phyloP scores from a whole-genome alignment of 1,284 basidiomycete genomes.

The Rhodotorula sp. region DNA sequence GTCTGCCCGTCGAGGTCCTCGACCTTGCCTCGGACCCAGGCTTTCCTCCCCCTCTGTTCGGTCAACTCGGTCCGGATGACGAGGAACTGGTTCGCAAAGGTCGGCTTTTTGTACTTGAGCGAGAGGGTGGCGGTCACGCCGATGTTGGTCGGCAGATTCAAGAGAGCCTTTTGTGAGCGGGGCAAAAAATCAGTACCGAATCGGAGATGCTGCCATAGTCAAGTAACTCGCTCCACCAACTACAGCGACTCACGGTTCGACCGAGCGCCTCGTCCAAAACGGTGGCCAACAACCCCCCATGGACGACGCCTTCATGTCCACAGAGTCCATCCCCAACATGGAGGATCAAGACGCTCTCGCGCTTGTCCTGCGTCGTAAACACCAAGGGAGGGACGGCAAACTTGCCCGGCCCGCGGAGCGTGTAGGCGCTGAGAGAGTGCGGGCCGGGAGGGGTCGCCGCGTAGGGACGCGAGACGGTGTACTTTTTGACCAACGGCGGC shows the following conservation, averaged over 20 bases:
- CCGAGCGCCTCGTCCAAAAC: slow-evolving; percentile 83
- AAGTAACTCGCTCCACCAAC: no score
- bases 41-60: slow-evolving; percentile 72
- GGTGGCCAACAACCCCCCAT: slow-evolving; percentile 88
- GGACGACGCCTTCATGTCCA: slow-evolving; percentile 61
- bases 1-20: slow-evolving; percentile 74
- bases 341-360: slow-evolving; percentile 65
- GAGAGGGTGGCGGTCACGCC: slow-evolving; percentile 75
- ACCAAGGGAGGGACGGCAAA: slow-evolving; percentile 74
- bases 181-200: slow-evolving; percentile 9
- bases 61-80: slow-evolving; percentile 63
- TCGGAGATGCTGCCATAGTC: no score
- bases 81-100: slow-evolving; percentile 60
- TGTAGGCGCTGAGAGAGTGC: slow-evolving; percentile 81
- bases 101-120: slow-evolving; percentile 49
- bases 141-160: slow-evolving; percentile 79
- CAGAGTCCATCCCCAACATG: slow-evolving; percentile 84
- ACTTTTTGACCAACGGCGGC: slow-evolving; percentile 2
- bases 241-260: slow-evolving; percentile 72
- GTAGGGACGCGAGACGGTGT: slow-evolving; percentile 40
- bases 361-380: slow-evolving; percentile 70
- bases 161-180: slow-evolving; percentile 61
- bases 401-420: slow-evolving; percentile 78
- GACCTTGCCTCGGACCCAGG: slow-evolving; percentile 65
- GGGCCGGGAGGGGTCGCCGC: slow-evolving; percentile 35